Evolutionary conservation across 495 filamentous ascomycete genomes (phyloP), one percentile per base, ranked within the genome.

Genomic region (Emericellopsis terricola): DNA sequence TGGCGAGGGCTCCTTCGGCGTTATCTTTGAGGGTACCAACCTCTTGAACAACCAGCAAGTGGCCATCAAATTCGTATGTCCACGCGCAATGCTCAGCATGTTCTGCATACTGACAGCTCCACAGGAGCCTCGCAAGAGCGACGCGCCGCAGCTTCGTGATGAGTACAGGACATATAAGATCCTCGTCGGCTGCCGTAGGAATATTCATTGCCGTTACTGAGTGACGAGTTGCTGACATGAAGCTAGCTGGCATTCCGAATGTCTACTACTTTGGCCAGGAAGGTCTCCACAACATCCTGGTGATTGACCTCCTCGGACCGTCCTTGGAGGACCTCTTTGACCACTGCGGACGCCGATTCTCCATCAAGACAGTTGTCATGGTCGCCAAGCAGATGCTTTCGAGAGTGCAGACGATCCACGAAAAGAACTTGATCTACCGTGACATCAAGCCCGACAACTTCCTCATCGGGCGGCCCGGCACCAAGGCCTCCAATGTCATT

Each of bases 361-460:
- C 81, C 3, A 83, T 80, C 44, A 99, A 99, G 70, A 99, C 89
- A 0, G 86, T 94, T 3, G 87, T 94, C 11, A 96, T 99, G 89
- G 87, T 99, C 20, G 89, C 89, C 16, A 99, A 99, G 60, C 89
- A 99, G 51, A 99, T 99, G 89, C 69, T 99, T 27, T 99, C 91
- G 24, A 73, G 89, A 37, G 91, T 99, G 17, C 89, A 99, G 68
- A 99, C 89, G 0, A 99, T 99, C 40, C 89, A 99, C 58, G 89
- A 99, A 60, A 99, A 96, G 71, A 99, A 99, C 53, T 66, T 96
- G 26, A 99, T 99, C 47, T 99, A 99, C 56, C 79, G 89, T 36
- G 89, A 99, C 51, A 99, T 99, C 62, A 99, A 99, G 56, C 89
- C 89, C 9, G 89, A 99, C 60, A 99, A 99, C 60, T 99, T 99